Conservation (phyloP, 2,329 filamentous ascomycete species). For the Chaetoscypha palmicola region DNA sequence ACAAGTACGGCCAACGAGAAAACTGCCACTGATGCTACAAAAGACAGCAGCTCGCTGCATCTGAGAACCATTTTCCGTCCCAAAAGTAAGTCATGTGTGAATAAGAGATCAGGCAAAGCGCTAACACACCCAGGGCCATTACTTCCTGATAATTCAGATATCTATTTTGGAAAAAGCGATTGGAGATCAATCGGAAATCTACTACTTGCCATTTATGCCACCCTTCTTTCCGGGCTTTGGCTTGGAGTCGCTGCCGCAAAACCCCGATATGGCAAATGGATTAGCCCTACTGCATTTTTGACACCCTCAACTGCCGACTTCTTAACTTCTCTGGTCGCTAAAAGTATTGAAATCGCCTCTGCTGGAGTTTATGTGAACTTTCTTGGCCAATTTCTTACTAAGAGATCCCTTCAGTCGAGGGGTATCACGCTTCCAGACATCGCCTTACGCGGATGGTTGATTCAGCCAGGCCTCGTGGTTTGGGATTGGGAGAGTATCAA, state of each 20-base stretch:
- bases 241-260: slow-evolving; percentile 8
- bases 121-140: slow-evolving; percentile 2
- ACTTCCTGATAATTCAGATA: slow-evolving; percentile 8
- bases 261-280: slow-evolving; percentile 11
- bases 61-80: slow-evolving; percentile 3
- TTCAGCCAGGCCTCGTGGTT: slow-evolving; percentile 5
- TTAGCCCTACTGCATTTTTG: slow-evolving; percentile 4
- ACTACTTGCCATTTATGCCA: slow-evolving; percentile 11
- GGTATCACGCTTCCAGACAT: slow-evolving; percentile 7
- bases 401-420: slow-evolving; percentile 6
- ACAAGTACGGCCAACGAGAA: slow-evolving; percentile 2
- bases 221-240: slow-evolving; percentile 4
- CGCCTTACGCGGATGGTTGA: slow-evolving; percentile 7
- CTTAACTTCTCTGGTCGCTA: slow-evolving; percentile 7
- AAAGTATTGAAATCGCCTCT: slow-evolving; percentile 9
- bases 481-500: slow-evolving; percentile 8
- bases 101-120: not conserved
- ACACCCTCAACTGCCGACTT: slow-evolving; percentile 7
- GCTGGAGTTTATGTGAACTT: slow-evolving; percentile 8
- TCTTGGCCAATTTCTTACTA: slow-evolving; percentile 9
- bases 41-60: not conserved
- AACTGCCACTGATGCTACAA: not conserved
- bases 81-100: slow-evolving; percentile 3
- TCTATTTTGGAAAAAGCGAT: slow-evolving; percentile 9
- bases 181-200: slow-evolving; percentile 11